Base-by-base conservation (phyloP, 2,329 filamentous ascomycete genomes). In the Xylariaceae sp. region DNA sequence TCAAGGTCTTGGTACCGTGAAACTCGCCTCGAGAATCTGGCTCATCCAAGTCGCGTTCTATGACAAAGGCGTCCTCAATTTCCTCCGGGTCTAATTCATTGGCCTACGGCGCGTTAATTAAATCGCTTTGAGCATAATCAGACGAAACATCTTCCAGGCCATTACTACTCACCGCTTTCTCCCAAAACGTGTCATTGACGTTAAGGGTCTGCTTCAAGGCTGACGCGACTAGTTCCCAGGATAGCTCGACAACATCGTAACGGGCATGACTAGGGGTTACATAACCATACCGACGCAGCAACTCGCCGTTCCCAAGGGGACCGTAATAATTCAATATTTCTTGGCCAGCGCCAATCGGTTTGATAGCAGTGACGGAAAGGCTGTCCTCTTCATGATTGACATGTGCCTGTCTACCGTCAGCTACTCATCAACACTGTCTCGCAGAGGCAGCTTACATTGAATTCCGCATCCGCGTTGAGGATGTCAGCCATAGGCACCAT, bases 401-500 rank as follows among this genome's bases (percentile, higher is more conserved):
- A 51, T 83, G 78, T 3, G 78, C 75, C 79, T 82, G 23, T 16
- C 15, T 3, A 36, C 18, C 15, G 16, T 61, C 42, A 59, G 52
- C 37, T 5, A 20, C n/a, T 40, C n/a, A 13, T 2, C 16, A 6
- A n/a, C n/a, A 8, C 7, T 24, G 1, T 20, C 6, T 5, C 6
- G 8, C 39, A 6, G 18, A 36, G 36, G 21, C 30, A 29, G 70
- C 79, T 64, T 63, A 88, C 88, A 62, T 96, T 96, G 71, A 94
- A 94, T 60, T 91, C 85, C 4, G 89, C 91, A 69, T 96, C 90
- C 0, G 92, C 91, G 65, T 96, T 96, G 26, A 97, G 79, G 66
- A 96, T 86, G 68, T 96, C 92, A 1, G 92, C 92, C 77, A 97
- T 82, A 1, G 92, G 91, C 0, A 96, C 88, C 90, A 96, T 94